Evolutionary conservation across 306 rosid genomes (phyloP).

Genomic region (Vigna angularis): DNA sequence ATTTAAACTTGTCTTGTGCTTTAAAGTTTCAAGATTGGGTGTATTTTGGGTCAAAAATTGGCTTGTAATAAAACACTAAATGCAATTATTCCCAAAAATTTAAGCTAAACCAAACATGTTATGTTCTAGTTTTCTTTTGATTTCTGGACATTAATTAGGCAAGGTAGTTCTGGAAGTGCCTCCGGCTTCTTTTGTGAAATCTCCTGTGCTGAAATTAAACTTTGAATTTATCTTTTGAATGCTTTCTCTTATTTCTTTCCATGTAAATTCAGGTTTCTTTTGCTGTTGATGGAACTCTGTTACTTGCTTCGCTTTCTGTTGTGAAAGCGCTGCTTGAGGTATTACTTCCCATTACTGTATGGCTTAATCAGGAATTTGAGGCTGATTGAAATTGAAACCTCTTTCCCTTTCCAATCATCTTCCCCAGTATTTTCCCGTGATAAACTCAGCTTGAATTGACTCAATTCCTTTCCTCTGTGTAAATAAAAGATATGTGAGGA

Average conservation of each 20-base stretch:
- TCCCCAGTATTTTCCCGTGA: neutral
- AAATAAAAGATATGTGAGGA: constrained; percentile 2
- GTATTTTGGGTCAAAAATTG: neutral
- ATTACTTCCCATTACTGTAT: constrained; percentile 30
- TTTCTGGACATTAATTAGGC: constrained; percentile 17
- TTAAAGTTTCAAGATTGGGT: neutral
- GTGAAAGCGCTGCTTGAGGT: constrained; percentile 87
- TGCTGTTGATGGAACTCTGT: constrained; percentile 79
- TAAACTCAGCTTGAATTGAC: constrained; percentile 12
- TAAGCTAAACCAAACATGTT: constrained; percentile 18
- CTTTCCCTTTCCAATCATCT: neutral
- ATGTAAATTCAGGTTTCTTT: constrained; percentile 67
- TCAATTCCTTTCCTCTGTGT: constrained; percentile 22
- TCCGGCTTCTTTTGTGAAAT: constrained; percentile 19
- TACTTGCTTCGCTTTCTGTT: constrained; percentile 73
- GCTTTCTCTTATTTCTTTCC: constrained; percentile 28
- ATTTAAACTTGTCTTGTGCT: neutral
- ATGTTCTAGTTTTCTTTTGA: constrained; percentile 39
- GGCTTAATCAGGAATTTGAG: constrained; percentile 18
- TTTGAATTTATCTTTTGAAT: neutral
- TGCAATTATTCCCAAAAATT: neutral
- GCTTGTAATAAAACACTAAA: neutral
- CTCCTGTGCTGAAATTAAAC: constrained; percentile 10
- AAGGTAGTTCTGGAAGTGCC: neutral
- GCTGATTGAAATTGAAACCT: constrained; percentile 30